Evolutionary conservation across 2,329 filamentous ascomycete species (phyloP).

Genomic region (Zymoseptoria ardabiliae): DNA sequence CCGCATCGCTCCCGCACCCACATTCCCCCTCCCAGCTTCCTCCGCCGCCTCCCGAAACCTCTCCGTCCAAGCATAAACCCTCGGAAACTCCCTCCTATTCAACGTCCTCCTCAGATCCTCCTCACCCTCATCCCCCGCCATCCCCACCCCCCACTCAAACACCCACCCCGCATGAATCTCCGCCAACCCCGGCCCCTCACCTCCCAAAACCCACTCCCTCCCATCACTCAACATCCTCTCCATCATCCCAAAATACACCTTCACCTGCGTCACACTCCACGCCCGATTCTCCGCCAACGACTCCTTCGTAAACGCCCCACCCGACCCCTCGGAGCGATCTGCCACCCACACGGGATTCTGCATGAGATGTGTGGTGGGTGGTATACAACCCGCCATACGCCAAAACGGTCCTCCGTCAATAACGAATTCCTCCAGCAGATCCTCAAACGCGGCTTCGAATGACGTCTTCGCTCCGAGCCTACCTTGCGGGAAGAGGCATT

Average conservation of each 20-base stretch:
- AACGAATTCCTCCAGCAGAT: conserved; percentile 13
- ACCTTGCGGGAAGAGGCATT: conserved; percentile 8
- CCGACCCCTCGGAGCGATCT: conserved; percentile 12
- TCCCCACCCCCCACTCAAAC: conserved; percentile 12
- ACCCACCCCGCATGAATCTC: conserved; percentile 18
- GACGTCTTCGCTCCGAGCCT: conserved; percentile 6
- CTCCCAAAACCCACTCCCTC: conserved; percentile 14
- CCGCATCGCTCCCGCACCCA: conserved; percentile 2
- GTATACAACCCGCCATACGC: conserved; percentile 12
- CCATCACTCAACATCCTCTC: conserved; percentile 20
- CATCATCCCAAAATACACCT: conserved; percentile 12
- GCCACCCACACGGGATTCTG: conserved; percentile 13
- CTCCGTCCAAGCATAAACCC: conserved; percentile 11
- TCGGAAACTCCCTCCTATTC: conserved; percentile 7
- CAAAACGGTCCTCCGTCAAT: conserved; percentile 16
- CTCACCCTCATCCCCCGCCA: conserved; percentile 7
- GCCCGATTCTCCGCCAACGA: conserved; percentile 4
- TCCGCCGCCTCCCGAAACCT: conserved; percentile 8
- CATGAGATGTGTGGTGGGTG: conserved; percentile 6
- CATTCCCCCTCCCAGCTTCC: conserved; percentile 4
- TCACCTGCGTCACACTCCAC: conserved; percentile 14
- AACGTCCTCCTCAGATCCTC: conserved; percentile 10
- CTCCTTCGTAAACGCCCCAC: conserved; percentile 9
- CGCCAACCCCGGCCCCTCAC: conserved; percentile 8
- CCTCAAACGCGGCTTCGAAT: conserved; percentile 11